These are phyloP conservation scores for Porpolomopsis calyptriformis DNA, from an alignment of 768 basidiomycete species.

Conservation along the genomic window DNA sequence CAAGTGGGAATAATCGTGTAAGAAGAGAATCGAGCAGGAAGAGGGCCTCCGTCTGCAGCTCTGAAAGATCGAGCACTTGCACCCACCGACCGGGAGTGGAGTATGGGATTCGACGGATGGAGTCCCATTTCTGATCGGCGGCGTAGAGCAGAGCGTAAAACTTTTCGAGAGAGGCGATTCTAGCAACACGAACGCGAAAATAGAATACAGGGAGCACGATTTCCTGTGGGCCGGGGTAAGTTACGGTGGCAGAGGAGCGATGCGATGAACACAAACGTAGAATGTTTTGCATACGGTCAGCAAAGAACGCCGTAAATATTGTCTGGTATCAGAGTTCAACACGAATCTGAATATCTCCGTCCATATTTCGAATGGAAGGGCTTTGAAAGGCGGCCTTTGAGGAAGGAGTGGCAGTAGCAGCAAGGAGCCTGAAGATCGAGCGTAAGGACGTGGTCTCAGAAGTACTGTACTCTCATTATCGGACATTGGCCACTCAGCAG, in stretches of 20 bases:
- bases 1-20: conserved; percentile 50
- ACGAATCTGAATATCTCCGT: conserved; percentile 42
- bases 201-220: conserved; percentile 60
- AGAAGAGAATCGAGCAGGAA: conserved; percentile 49
- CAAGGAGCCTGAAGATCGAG: conserved; percentile 44
- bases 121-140: conserved; percentile 79
- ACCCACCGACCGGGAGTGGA: conserved; percentile 87
- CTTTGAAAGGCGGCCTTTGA: conserved; percentile 34
- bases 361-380: conserved; percentile 68
- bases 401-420: conserved; percentile 64
- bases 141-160: conserved; percentile 47
- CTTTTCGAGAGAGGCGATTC: conserved; percentile 36
- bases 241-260: not conserved
- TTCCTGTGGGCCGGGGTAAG: conserved; percentile 31
- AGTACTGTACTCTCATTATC: conserved; percentile 36
- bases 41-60: conserved; percentile 40
- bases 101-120: conserved; percentile 75
- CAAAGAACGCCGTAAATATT: conserved; percentile 18
- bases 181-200: conserved; percentile 36
- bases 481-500: conserved; percentile 18
- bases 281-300: conserved; percentile 37
- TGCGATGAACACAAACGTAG: conserved; percentile 22
- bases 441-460: conserved; percentile 60
- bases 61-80: conserved; percentile 60
- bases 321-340: conserved; percentile 15